phyloP scores from a whole-genome alignment of 768 basidiomycete species.

The Wakefieldia striispora region DNA sequence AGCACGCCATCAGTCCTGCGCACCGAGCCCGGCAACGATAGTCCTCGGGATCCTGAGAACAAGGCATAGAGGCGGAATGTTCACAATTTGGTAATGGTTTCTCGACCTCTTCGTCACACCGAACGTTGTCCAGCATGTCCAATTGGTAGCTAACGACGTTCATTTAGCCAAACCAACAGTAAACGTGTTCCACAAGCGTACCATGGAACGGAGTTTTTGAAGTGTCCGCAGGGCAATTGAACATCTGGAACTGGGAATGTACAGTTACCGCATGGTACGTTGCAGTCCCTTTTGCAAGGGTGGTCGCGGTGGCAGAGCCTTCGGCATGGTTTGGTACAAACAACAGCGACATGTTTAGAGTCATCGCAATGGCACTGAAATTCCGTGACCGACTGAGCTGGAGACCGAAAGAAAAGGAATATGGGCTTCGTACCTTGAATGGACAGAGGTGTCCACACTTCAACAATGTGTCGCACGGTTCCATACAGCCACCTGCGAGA shows the following conservation, averaged over 20 bases:
- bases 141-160: constrained; percentile 40
- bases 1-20: constrained; percentile 47
- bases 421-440: constrained; percentile 43
- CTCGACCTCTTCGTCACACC: constrained; percentile 41
- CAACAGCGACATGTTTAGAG: constrained; percentile 46
- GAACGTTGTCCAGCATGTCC: constrained; percentile 42
- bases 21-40: constrained; percentile 44
- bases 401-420: not conserved
- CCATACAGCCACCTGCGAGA: constrained; percentile 57
- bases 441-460: constrained; percentile 66
- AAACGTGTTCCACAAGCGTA: constrained; percentile 23
- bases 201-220: constrained; percentile 46
- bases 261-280: constrained; percentile 53
- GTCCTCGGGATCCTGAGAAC: constrained; percentile 41
- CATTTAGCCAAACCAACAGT: not conserved
- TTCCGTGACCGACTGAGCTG: not conserved
- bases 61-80: constrained; percentile 47
- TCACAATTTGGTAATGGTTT: constrained; percentile 53
- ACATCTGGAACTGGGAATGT: constrained; percentile 45
- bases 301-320: constrained; percentile 54
- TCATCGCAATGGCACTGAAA: constrained; percentile 62
- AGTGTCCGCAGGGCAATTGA: constrained; percentile 58
- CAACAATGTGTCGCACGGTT: constrained; percentile 50
- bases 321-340: constrained; percentile 48
- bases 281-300: constrained; percentile 56